phyloP scores from a whole-genome alignment of 2,329 filamentous ascomycete species.

The Kalaharituber pfeilii region DNA sequence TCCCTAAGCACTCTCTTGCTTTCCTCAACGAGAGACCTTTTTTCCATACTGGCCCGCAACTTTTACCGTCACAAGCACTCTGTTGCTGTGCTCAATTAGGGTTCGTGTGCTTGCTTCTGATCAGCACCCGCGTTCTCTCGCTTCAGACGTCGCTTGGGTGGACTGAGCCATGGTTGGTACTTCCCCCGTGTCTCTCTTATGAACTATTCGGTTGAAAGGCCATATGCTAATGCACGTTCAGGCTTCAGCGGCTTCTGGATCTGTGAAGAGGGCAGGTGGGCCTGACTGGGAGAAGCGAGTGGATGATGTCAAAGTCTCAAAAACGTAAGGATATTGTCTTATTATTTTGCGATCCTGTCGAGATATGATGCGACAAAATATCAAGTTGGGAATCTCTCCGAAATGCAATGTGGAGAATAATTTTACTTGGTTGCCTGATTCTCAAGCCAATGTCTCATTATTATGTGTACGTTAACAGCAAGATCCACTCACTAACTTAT shows the following conservation, averaged over 20 bases:
- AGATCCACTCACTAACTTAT: too few species aligned
- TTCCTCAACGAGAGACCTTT: too few species aligned
- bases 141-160: constrained; percentile 2
- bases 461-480: constrained; percentile 4
- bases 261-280: constrained; percentile 16
- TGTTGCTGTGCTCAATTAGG: too few species aligned
- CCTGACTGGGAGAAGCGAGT: constrained; percentile 59
- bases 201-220: not conserved
- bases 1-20: constrained; percentile 15
- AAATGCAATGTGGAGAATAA: constrained; percentile 69
- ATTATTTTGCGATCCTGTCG: constrained; percentile 6
- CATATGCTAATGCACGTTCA: constrained; percentile 1
- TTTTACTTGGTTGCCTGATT: constrained; percentile 64
- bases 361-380: constrained; percentile 61
- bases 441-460: too few species aligned
- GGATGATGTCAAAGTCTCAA: constrained; percentile 68
- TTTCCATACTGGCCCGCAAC: too few species aligned
- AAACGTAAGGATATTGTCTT: constrained; percentile 51
- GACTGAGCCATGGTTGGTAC: constrained; percentile 1
- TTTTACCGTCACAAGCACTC: too few species aligned
- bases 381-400: constrained; percentile 99
- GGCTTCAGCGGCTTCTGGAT: constrained; percentile 19
- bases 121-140: too few species aligned
- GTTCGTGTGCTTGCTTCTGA: too few species aligned
- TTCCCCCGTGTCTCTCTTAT: not conserved